Evolutionary conservation across 768 basidiomycete genomes (phyloP), one percentile per base, ranked within the genome.

Genomic region (Strobilomyces confusus): DNA sequence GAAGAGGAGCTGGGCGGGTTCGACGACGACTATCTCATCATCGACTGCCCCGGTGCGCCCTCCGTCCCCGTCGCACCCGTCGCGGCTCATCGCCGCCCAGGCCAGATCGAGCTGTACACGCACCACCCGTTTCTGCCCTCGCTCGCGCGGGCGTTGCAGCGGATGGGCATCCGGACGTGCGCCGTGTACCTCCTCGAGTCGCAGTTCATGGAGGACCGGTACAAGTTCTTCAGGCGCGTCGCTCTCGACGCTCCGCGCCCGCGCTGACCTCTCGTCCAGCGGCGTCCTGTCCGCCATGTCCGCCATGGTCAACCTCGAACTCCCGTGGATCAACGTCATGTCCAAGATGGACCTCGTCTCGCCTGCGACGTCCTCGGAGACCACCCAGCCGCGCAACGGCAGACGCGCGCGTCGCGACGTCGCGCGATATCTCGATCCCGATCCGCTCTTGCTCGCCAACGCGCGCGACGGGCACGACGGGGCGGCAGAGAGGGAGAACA

Each of bases 181-280:
- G 91, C 90, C 4, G 84, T 83, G 29, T 99, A 98, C 68, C 81
- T 99, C 38, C 84, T 99, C 57, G 97, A 99, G 66, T 94, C 92
- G 0, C 97, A 99, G 62, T 99, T 99, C 73, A 98, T 98, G 93
- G 97, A 99, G 72, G 97, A 99, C 70, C 87, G 89, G 59, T 90
- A 93, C 70, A 99, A 99, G 65, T 99, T 97, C 73, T 99, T 99
- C 72, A 89, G 89, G 90, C 86, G 45, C 32, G 60, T 54, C 51
- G 20, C 34, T 5, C 33, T 15, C n/a, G 53, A 7, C n/a, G 20
- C 36, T 53, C n/a, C 9, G 43, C 13, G 25, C n/a, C 15, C 3
- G 2, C 14, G 11, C 48, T 58, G 54, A 62, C 48, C 44, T 59
- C 44, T 38, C 23, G 29, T 48, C 11, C 19, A 59, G 92, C 54